Percentiles rank a stretch among this genome's conserved stretches.
Evolutionary conservation across 345 rosid genomes (phyloP).

Genomic region (Boechera stricta): DNA sequence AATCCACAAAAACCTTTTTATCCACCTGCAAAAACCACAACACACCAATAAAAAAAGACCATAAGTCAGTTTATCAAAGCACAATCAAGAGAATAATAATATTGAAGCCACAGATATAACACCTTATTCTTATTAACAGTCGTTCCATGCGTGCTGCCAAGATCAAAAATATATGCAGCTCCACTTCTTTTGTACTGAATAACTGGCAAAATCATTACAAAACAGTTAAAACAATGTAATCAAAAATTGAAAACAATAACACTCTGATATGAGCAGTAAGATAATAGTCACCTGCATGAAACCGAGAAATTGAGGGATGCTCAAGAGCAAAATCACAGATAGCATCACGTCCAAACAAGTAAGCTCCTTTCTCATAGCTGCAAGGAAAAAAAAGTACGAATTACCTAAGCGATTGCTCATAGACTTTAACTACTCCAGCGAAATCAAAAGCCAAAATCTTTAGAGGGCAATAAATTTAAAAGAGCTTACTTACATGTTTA

Average conservation of each 20-base stretch:
- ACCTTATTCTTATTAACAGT: conserved; percentile 82
- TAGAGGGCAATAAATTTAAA: neutral
- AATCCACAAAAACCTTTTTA: conserved; percentile 64
- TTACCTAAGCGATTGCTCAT: neutral
- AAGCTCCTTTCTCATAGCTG: conserved; percentile 88
- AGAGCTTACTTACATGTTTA: conserved; percentile 66
- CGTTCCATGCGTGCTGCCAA: conserved; percentile 89
- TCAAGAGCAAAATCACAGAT: conserved; percentile 88
- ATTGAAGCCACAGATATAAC: neutral
- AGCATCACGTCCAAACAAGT: conserved; percentile 90
- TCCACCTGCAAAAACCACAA: conserved; percentile 58
- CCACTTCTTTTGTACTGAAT: conserved; percentile 88
- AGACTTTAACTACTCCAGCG: neutral
- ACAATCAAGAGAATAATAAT: neutral
- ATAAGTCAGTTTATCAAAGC: neutral
- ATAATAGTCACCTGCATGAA: conserved; percentile 76
- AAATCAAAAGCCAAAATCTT: conserved; percentile 15
- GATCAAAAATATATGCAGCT: conserved; percentile 79
- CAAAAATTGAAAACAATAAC: neutral
- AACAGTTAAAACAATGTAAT: neutral
- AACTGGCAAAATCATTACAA: conserved; percentile 54
- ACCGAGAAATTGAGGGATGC: conserved; percentile 91
- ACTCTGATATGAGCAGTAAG: neutral
- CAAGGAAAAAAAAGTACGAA: neutral
- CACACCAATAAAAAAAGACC: neutral